Percentiles rank a stretch among this genome's conserved stretches.
Conservation (phyloP, 2,329 filamentous ascomycete genomes). For the Davidsoniella eucalypti region DNA sequence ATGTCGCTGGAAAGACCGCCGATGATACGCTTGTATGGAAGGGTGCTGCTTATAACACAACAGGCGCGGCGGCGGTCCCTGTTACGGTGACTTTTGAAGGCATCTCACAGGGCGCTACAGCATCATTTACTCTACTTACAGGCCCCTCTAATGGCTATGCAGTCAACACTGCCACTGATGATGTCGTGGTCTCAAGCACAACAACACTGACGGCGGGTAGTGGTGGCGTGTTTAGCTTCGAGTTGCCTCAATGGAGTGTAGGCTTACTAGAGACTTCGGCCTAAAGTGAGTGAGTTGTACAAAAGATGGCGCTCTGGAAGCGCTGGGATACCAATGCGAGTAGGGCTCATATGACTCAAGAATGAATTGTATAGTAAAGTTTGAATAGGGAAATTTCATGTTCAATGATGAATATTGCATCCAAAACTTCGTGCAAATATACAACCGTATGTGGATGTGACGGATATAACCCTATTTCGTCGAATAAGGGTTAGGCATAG, state of each 20-base stretch:
- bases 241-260: constrained; percentile 36
- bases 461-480: too few relatives aligned
- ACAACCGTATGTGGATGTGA: too few relatives aligned
- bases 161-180: constrained; percentile 27
- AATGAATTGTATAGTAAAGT: too few relatives aligned
- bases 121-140: constrained; percentile 28
- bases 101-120: constrained; percentile 23
- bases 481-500: too few relatives aligned
- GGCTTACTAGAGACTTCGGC: constrained; percentile 32
- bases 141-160: constrained; percentile 27
- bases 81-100: constrained; percentile 31
- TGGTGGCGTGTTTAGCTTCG: constrained; percentile 34
- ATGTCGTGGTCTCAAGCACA: constrained; percentile 30
- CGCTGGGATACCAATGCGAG: too few relatives aligned
- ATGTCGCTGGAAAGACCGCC: constrained; percentile 30
- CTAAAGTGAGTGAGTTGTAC: not conserved
- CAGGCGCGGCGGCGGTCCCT: constrained; percentile 26
- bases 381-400: too few relatives aligned
- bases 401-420: too few relatives aligned
- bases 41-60: constrained; percentile 35
- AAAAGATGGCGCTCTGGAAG: not conserved
- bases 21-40: constrained; percentile 31
- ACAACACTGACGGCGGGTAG: constrained; percentile 24
- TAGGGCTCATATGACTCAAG: too few relatives aligned
- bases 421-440: too few relatives aligned